Base-by-base conservation (phyloP, 2,329 filamentous ascomycete species). In the Didymella sp. region DNA sequence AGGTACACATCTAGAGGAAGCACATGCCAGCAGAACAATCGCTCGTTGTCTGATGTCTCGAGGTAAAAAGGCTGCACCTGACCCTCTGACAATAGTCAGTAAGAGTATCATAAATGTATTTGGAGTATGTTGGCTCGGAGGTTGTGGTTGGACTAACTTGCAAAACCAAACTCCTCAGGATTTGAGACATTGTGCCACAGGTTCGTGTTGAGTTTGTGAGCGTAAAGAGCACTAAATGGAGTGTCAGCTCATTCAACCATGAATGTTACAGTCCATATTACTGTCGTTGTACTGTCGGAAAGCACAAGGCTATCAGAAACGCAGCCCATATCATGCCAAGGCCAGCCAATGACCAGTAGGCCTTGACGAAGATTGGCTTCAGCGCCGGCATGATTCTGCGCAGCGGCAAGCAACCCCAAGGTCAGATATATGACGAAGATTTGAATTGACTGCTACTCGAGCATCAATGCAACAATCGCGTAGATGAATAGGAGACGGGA, bases 61-160 rank as follows among this genome's bases (percentile, higher is more conserved):
- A 98, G 77, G 44, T 85, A 87, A 74, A 98, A 97, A 0, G 94
- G 90, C 6, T 91, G 92, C 2, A 96, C 89, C 78, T 98, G 94
- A 66, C 92, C 92, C 71, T 87, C 90, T 33, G 15, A 1, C 2
- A 11, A 7, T 17, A 3, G 63, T 69, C 52, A 42, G 19, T 17
- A 41, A 11, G 21, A 33, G 0, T 24, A 4, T 15, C n/a, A n/a
- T n/a, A n/a, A n/a, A n/a, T n/a, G n/a, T n/a, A n/a, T n/a, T 9
- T 31, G 7, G 2, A 19, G 17, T 6, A 0, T 44, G 22, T 12
- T 3, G 19, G 6, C 1, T 6, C 24, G 11, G 11, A 15, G 17
- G 19, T 11, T 13, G 13, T 22, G 3, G 25, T 12, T 4, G 28
- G 31, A 68, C 69, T 56, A 76, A 94, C 91, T 90, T 51, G 91